Percentiles rank a stretch among this genome's conserved stretches.
Conservation (phyloP, 352 stramenopile genomes). For the Phytophthora vignae region DNA sequence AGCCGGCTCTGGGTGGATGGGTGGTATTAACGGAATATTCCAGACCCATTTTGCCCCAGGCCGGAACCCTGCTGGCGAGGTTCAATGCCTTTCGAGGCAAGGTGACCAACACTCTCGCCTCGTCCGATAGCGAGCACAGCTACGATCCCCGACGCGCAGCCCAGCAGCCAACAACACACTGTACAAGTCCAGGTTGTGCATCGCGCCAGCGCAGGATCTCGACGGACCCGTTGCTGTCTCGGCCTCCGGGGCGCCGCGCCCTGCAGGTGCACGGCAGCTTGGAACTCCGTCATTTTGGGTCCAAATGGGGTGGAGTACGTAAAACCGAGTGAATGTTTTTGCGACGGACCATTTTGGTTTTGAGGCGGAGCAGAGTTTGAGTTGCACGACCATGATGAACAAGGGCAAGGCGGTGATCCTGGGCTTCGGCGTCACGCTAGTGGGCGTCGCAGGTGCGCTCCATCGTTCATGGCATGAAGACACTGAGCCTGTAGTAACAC, state of each 20-base stretch:
- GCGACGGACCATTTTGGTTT: constrained; percentile 7
- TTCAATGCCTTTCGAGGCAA: constrained; percentile 35
- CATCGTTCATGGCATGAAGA: background rate
- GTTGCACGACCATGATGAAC: constrained; percentile 28
- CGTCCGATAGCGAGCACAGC: constrained; percentile 11
- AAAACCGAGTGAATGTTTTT: constrained; percentile 7
- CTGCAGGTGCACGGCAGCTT: too few species aligned
- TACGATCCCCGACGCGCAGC: too few species aligned
- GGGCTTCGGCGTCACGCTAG: constrained; percentile 44
- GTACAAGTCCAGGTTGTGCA: too few species aligned
- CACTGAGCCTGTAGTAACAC: too few species aligned
- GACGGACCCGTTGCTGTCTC: too few species aligned
- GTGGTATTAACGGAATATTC: too few species aligned
- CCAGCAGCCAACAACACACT: too few species aligned
- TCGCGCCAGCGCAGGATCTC: too few species aligned
- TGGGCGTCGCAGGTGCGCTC: constrained; percentile 40
- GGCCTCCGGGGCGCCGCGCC: too few species aligned
- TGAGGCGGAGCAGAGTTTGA: background rate
- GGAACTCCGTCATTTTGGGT: constrained; percentile 5
- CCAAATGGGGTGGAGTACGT: background rate
- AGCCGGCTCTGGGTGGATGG: background rate
- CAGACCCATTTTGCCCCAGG: too few species aligned
- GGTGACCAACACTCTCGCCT: constrained; percentile 37
- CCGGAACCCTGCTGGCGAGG: too few species aligned
- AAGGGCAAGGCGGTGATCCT: constrained; percentile 40